Base-by-base conservation (phyloP, 2,329 filamentous ascomycete species). In the Colletotrichum sp. region DNA sequence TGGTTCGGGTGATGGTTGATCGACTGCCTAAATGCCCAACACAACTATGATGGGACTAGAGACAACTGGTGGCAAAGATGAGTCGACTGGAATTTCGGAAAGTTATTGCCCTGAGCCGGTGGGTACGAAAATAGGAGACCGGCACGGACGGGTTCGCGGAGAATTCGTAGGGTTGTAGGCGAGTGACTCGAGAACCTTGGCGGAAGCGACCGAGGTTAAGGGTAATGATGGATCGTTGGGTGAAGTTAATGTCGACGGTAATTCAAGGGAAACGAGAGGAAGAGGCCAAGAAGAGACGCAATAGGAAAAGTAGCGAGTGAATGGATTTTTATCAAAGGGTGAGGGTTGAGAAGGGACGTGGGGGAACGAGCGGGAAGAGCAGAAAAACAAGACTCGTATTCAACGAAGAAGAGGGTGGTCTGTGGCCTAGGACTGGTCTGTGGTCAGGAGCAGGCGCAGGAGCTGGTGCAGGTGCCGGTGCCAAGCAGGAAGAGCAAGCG, bases 301-400 rank as follows among this genome's bases (percentile, higher is more conserved):
- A 43, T 68, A 68, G 66, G 66, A 60, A 68, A 75, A 43, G 22
- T 28, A 66, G 68, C 68, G 68, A 75, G 68, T 55, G 72, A 32
- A 72, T 62, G 34, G 58, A 16, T 62, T 75, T 75, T 75, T 55
- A 71, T 75, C 61, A 61, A 75, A 36, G 22, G 61, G 43, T 56
- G 48, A 62, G 16, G 39, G 72, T 66, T 66, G 27, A 32, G 68
- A 62, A 62, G 68, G 28, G 66, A 48, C 32, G 71, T 58, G 55
- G 61, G 65, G 68, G 72, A 71, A 61, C 36, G 61, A 16, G 72
- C 61, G 72, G 72, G 68, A 70, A 61, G 67, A 60, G 15, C 68
- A 75, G 68, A 43, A 71, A 74, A 75, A 75, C 72, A 75, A 72
- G 72, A 72, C 55, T 73, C 66, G 68, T 75, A 72, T 75, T 71